phyloP scores from a whole-genome alignment of 2,329 filamentous ascomycete genomes.

The Malbranchea zuffiana region DNA sequence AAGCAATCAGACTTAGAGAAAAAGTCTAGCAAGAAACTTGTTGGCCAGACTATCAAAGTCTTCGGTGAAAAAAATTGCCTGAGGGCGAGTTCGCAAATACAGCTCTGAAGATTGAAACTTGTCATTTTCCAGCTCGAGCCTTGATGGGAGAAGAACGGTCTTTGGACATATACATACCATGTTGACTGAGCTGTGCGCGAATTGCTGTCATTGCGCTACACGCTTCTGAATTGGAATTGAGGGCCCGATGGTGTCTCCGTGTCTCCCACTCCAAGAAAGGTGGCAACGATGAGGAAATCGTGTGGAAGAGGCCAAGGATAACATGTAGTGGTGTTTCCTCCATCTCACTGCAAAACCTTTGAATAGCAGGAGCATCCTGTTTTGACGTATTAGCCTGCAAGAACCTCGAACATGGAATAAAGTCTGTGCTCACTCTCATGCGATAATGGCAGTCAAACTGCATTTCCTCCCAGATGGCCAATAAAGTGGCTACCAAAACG shows the following conservation, averaged over 20 bases:
- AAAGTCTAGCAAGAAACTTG: conserved; percentile 91
- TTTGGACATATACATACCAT: conserved; percentile 54
- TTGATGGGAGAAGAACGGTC: conserved; percentile 2
- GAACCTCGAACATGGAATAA: neutral
- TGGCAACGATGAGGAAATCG: conserved; percentile 92
- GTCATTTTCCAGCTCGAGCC: conserved; percentile 8
- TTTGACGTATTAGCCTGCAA: neutral
- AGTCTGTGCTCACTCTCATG: conserved; percentile 47
- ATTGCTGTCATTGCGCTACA: conserved; percentile 96
- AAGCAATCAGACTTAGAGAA: too few species aligned
- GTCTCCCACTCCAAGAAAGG: conserved; percentile 92
- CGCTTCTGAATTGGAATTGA: conserved; percentile 81
- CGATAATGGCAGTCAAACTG: conserved; percentile 97
- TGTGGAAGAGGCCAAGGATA: conserved; percentile 91
- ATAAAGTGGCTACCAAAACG: conserved; percentile 83
- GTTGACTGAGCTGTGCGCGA: conserved; percentile 77
- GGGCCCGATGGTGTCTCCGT: conserved; percentile 73
- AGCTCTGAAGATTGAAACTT: conserved; percentile 53
- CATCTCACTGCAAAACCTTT: conserved; percentile 95
- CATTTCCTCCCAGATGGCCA: conserved; percentile 97
- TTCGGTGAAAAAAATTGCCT: conserved; percentile 73
- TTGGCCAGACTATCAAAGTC: conserved; percentile 94
- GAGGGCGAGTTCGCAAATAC: conserved; percentile 69
- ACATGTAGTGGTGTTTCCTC: conserved; percentile 90
- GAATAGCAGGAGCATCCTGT: conserved; percentile 62